A percentile compares a stretch with the other conserved stretches of the same genome.
Conservation (phyloP, 192 early-diverging fungal genomes). For the Backusella macrospora region DNA sequence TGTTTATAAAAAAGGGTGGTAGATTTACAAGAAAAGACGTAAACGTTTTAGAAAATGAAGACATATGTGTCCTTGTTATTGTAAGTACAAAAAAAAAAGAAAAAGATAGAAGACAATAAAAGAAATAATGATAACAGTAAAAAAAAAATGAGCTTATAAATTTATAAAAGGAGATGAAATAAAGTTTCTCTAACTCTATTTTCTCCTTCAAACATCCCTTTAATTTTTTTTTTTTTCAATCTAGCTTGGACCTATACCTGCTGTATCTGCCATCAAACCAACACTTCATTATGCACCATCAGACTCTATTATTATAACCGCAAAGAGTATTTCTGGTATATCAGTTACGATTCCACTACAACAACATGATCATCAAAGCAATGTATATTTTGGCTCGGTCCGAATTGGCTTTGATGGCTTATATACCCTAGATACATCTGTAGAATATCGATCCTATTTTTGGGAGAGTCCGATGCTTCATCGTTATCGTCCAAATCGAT, state of each 20-base stretch:
- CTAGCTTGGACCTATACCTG: slow-evolving; percentile 33
- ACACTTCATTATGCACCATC: slow-evolving; percentile 15
- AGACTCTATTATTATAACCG: slow-evolving; percentile 20
- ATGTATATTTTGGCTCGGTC: slow-evolving; percentile 32
- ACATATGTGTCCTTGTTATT: slow-evolving; percentile 27
- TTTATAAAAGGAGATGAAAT: slow-evolving; percentile 7
- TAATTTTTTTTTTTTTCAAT: neutral
- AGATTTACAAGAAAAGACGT: slow-evolving; percentile 21
- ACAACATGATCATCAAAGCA: slow-evolving; percentile 21
- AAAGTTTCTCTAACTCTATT: neutral
- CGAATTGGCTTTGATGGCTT: slow-evolving; percentile 19
- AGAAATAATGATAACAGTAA: neutral
- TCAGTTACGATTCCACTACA: slow-evolving; percentile 18
- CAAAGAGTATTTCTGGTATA: slow-evolving; percentile 11
- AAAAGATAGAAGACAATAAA: neutral
- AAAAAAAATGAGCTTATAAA: neutral
- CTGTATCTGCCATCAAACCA: slow-evolving; percentile 13
- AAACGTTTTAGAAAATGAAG: slow-evolving; percentile 12
- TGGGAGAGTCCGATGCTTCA: slow-evolving; percentile 29
- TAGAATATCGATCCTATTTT: slow-evolving; percentile 38
- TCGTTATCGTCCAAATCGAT: slow-evolving; percentile 26
- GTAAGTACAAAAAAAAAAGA: slow-evolving; percentile 25
- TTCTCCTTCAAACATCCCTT: neutral
- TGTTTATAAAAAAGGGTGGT: slow-evolving; percentile 25
- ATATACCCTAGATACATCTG: slow-evolving; percentile 16